Base-by-base conservation (phyloP, 805 yeast species). In the Candida nitratophila region DNA sequence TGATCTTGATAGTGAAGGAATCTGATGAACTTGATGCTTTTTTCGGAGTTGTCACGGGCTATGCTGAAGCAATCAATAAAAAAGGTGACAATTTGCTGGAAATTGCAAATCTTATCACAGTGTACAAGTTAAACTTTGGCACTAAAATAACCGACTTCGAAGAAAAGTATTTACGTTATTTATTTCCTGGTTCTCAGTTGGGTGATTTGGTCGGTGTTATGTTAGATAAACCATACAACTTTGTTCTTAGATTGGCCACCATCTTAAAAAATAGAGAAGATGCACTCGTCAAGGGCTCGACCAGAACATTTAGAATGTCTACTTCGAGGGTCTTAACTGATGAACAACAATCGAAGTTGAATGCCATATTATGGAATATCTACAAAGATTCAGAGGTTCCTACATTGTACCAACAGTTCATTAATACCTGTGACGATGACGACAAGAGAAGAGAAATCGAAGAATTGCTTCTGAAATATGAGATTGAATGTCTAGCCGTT, bases 401-500 rank as follows among this genome's bases (percentile, higher is more conserved):
- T 4, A 51, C 54, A 2, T 65, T 83, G 12, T 85, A 81, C 59
- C 66, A 71, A 27, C 66, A 69, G 45, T 64, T 82, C 42, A 70
- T 88, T 42, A 79, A 84, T 53, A 57, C 76, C 14, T 66, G 77
- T 10, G 71, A 78, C 52, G 83, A 85, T 53, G 95, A 86, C 52
- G 69, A 60, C 0, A 54, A 64, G 40, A 76, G 98, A 54, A 64
- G 75, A 20, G 53, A 60, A 11, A 60, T 72, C 36, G 96, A 93
- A 61, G 79, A 76, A 17, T 71, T 74, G 34, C 71, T 73, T 51
- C 60, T 93, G 33, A 69, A 72, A 44, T 79, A 80, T 56, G 73
- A 76, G 46, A 74, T 78, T 47, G 73, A 73, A 17, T 61, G 77
- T 37, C 61, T 89, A 42, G 68, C 65, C 45, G 68, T 74, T 2